These are phyloP conservation scores for Populus ilicifolia DNA, from an alignment of 345 rosid species.

Conservation along the genomic window DNA sequence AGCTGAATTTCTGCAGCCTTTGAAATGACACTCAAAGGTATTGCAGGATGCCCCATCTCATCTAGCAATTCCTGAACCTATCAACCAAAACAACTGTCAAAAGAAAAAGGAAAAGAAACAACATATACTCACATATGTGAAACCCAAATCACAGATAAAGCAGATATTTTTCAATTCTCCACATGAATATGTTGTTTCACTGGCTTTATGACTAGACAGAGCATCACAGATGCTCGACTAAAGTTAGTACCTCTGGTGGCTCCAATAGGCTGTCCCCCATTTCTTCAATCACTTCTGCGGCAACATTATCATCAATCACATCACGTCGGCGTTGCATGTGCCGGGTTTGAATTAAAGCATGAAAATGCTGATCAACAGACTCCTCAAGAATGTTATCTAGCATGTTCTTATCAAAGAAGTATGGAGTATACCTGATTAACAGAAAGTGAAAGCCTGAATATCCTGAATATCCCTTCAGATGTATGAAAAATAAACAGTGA, in stretches of 20 bases:
- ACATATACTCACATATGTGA: not conserved
- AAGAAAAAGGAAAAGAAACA: not conserved
- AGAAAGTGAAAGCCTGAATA: not conserved
- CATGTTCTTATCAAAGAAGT: conserved; percentile 86
- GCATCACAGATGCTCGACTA: not conserved
- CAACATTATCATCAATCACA: conserved; percentile 71
- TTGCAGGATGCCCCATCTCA: conserved; percentile 77
- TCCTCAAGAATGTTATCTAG: conserved; percentile 95
- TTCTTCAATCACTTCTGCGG: conserved; percentile 82
- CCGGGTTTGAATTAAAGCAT: conserved; percentile 76
- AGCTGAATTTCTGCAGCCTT: conserved; percentile 96
- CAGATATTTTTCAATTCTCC: conserved; percentile 2
- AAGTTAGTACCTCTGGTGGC: conserved; percentile 74
- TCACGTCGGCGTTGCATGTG: conserved; percentile 78
- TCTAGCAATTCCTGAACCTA: conserved; percentile 95
- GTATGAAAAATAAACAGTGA: not conserved
- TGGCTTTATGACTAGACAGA: not conserved
- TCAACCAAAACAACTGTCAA: not conserved
- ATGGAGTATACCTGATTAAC: conserved; percentile 83
- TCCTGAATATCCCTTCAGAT: not conserved
- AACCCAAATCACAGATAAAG: not conserved
- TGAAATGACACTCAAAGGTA: conserved; percentile 83
- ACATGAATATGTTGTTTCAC: not conserved
- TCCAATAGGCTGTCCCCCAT: conserved; percentile 81
- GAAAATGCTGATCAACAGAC: conserved; percentile 91